A percentile compares a stretch with the other conserved stretches of the same genome.
phyloP scores from a whole-genome alignment of 305 asterid species.

The Fraxinus floribunda region DNA sequence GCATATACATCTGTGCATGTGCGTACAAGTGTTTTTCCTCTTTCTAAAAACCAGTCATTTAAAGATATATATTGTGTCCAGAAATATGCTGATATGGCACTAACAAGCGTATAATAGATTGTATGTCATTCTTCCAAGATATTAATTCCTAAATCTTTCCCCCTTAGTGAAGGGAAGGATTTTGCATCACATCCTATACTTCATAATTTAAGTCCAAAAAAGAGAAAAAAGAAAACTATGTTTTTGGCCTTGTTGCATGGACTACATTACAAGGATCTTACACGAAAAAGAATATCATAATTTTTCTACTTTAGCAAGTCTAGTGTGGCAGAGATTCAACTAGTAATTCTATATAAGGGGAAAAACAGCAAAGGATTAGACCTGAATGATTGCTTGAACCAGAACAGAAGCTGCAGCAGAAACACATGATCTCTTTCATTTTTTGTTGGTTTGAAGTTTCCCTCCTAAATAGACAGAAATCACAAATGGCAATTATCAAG shows the following conservation, averaged over 20 bases:
- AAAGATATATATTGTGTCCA: neutral
- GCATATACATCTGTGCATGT: neutral
- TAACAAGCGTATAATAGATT: neutral
- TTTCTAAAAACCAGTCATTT: conserved; percentile 10
- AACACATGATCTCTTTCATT: conserved; percentile 75
- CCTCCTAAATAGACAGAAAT: conserved; percentile 59
- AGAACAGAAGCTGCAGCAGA: conserved; percentile 89
- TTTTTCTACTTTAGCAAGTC: conserved; percentile 18
- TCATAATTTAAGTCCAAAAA: neutral
- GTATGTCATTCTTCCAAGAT: conserved; percentile 3
- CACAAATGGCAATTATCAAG: conserved; percentile 20
- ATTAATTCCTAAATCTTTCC: neutral
- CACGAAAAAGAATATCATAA: conserved; percentile 3
- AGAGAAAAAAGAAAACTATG: neutral
- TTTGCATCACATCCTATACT: neutral
- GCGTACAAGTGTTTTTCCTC: neutral
- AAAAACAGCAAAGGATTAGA: conserved; percentile 23
- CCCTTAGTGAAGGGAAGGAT: neutral
- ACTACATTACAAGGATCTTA: conserved; percentile 14
- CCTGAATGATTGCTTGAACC: conserved; percentile 99
- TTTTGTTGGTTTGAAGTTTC: conserved; percentile 68
- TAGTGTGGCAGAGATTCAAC: conserved; percentile 14
- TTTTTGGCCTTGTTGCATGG: neutral
- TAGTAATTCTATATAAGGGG: neutral
- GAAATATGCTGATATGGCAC: conserved; percentile 17